Percentiles rank a stretch among this genome's conserved stretches.
These are phyloP conservation scores for Panaeolus papilionaceus DNA, from an alignment of 768 basidiomycete species.

Conservation along the genomic window DNA sequence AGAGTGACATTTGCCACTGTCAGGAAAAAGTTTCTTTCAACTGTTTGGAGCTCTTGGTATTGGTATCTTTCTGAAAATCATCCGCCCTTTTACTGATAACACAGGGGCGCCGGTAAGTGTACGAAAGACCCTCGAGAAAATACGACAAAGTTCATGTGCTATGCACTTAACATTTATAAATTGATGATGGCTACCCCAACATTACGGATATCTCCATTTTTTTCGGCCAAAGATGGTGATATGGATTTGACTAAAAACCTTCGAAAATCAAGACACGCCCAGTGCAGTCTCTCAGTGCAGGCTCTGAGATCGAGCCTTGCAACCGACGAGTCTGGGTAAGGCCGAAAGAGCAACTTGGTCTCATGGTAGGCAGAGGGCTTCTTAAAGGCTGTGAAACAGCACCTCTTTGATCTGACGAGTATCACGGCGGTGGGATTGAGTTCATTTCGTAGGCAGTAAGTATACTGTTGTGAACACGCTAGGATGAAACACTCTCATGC, in stretches of 20 bases:
- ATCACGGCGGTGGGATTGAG: neutral
- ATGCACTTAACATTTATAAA: too few species aligned
- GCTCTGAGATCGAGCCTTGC: too few species aligned
- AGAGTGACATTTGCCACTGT: neutral
- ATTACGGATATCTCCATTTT: too few species aligned
- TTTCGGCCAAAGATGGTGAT: too few species aligned
- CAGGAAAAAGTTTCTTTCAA: neutral
- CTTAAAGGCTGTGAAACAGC: neutral
- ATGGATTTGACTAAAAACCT: too few species aligned
- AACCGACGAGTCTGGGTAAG: too few species aligned
- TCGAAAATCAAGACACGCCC: too few species aligned
- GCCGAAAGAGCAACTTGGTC: too few species aligned
- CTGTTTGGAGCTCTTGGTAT: neutral
- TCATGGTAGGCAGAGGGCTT: neutral
- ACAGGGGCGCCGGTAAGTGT: neutral
- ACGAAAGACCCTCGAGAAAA: neutral
- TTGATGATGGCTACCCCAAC: too few species aligned
- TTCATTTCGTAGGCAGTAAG: neutral
- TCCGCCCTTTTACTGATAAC: neutral
- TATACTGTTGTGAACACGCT: neutral
- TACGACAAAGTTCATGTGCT: neutral
- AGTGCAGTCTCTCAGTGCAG: too few species aligned
- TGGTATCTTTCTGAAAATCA: neutral
- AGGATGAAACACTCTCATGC: slow-evolving; percentile 2
- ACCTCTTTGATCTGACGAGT: neutral